Conservation (phyloP, 208 protist species). For the Leishmania martiniquensis region DNA sequence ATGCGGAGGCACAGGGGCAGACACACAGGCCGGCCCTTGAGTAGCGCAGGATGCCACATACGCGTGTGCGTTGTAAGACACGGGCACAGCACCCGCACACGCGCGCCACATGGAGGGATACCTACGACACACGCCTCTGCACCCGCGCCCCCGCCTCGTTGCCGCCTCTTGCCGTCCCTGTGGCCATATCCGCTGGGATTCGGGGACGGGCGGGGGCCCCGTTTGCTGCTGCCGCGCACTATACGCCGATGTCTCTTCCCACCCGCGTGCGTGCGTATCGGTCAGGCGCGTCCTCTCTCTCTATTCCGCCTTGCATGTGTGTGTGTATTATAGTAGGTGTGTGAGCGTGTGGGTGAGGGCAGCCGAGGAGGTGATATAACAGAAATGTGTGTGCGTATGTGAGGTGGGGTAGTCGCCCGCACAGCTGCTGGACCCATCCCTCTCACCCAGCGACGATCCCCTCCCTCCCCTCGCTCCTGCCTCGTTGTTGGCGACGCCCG, state of each 20-base stretch:
- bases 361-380: no score
- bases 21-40: background rate
- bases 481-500: background rate
- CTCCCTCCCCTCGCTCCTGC: background rate
- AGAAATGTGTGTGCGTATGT: no score
- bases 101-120: background rate
- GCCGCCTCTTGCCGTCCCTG: no score
- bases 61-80: background rate
- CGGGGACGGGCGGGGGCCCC: no score
- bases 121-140: background rate
- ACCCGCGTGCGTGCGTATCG: no score
- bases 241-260: background rate
- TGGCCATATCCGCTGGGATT: no score
- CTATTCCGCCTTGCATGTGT: background rate
- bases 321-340: no score
- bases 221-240: no score
- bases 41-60: background rate
- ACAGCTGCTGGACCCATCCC: no score
- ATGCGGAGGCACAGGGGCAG: background rate
- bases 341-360: no score
- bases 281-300: background rate
- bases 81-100: background rate
- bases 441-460: background rate
- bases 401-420: background rate
- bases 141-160: no score